These are phyloP conservation scores for Talaromyces proteolyticus DNA, from an alignment of 495 filamentous ascomycete species.

Conservation along the genomic window DNA sequence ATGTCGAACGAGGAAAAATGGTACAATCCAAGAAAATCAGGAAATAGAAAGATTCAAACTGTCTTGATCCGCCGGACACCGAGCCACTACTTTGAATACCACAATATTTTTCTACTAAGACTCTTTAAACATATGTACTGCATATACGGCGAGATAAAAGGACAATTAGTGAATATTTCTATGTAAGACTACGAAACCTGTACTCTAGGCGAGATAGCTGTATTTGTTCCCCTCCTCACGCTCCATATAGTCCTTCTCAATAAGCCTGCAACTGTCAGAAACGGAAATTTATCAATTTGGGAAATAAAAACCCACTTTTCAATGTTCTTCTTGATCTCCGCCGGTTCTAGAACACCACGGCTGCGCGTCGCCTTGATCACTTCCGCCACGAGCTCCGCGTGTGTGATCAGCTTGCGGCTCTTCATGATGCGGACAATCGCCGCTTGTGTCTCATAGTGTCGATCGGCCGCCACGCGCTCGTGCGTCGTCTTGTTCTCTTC, in stretches of 20 bases:
- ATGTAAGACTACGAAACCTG: no score
- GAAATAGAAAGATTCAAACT: no score
- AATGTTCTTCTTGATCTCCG: slow-evolving; percentile 92
- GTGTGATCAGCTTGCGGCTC: slow-evolving; percentile 78
- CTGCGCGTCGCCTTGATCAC: slow-evolving; percentile 84
- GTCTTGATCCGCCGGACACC: no score
- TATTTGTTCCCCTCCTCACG: slow-evolving; percentile 71
- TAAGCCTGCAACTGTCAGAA: no score
- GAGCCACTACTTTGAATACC: no score
- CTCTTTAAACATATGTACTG: no score
- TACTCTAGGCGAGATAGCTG: slow-evolving; percentile 75
- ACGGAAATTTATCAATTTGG: no score
- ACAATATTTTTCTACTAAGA: no score
- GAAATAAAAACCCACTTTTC: slow-evolving; percentile 66
- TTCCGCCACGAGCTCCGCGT: slow-evolving; percentile 75
- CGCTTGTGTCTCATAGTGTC: slow-evolving; percentile 93
- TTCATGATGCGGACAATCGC: slow-evolving; percentile 98
- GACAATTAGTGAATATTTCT: no score
- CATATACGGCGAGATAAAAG: no score
- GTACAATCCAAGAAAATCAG: no score
- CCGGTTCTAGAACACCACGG: slow-evolving; percentile 74
- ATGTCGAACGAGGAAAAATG: no score
- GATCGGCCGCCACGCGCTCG: slow-evolving; percentile 78
- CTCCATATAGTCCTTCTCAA: slow-evolving; percentile 96
- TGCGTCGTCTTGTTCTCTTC: slow-evolving; percentile 91